Evolutionary conservation across 2,329 filamentous ascomycete genomes (phyloP), one percentile per base, ranked within the genome.

Genomic region (Ophiosphaerella narmari): DNA sequence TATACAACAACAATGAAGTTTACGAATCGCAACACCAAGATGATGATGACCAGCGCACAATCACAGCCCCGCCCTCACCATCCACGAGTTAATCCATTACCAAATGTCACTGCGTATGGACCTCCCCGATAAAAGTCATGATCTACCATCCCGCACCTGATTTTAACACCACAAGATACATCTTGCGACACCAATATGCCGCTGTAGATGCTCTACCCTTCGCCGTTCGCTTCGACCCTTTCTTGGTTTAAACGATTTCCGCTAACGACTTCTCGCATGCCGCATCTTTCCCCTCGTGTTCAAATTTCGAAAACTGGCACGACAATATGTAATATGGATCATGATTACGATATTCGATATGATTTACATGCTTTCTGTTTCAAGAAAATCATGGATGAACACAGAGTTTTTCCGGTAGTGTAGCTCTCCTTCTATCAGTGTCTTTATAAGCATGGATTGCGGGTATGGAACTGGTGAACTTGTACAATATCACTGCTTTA

Each of bases 61-160:
- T 73, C 46, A 72, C 70, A 13, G 70, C 69, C 48, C 68, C 70
- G 8, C 70, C 70, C 34, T 73, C 70, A 8, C 70, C 70, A 48
- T 63, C 66, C 47, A 64, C 63, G 5, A 59, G 56, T 48, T 72
- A 55, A 58, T 38, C 29, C 21, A 12, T 38, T 41, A 39, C 1
- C 4, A n/a, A 13, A 7, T 14, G 24, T 41, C 43, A 32, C 29
- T 26, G 2, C 11, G 16, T 24, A 18, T 16, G 21, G 9, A 50
- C 46, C 18, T 21, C 44, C 33, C 48, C 40, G 29, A 33, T 31
- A 21, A 31, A 36, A 29, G 11, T 18, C 26, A 12, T 32, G 23
- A 9, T 32, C 35, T 31, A n/a, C 35, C 16, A 46, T n/a, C n/a
- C 47, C 13, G 21, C 32, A 14, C 34, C 57, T 40, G 31, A 24